phyloP scores from a whole-genome alignment of 1,284 basidiomycete genomes.

The Apiotrichum porosum region DNA sequence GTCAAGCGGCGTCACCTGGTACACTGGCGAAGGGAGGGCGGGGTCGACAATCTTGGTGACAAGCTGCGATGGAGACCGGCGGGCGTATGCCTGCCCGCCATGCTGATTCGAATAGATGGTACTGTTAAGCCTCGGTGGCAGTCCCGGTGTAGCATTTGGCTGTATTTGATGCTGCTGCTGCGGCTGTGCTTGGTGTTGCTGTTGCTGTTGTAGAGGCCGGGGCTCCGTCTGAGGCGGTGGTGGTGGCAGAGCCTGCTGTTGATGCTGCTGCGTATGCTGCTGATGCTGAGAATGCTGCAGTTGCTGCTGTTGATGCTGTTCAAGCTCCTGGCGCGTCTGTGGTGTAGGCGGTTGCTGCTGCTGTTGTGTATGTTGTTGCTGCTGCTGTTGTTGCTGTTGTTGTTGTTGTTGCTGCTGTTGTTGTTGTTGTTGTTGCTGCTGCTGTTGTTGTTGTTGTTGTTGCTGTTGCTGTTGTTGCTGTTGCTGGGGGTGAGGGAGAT shows the following conservation, averaged over 20 bases:
- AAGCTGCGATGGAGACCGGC: too few relatives aligned
- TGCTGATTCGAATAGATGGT: too few relatives aligned
- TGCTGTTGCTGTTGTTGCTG: not conserved
- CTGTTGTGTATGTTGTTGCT: not conserved
- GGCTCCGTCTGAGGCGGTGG: conserved; percentile 1
- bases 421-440: conserved; percentile 5
- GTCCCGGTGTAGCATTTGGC: not conserved
- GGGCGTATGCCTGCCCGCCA: too few relatives aligned
- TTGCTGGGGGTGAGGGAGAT: not conserved
- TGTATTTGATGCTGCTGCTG: not conserved
- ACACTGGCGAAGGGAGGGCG: too few relatives aligned
- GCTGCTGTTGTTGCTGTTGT: not conserved
- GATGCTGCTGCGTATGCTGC: conserved; percentile 7
- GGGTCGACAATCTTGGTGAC: too few relatives aligned
- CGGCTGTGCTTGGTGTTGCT: conserved; percentile 10
- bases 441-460: conserved; percentile 8
- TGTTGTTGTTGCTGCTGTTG: not conserved
- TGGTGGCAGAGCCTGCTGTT: not conserved
- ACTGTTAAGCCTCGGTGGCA: too few relatives aligned
- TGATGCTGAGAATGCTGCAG: conserved; percentile 1
- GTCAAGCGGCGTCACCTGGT: too few relatives aligned
- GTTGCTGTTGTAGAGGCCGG: conserved; percentile 8
- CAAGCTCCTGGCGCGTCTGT: not conserved
- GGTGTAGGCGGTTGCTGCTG: conserved; percentile 1
- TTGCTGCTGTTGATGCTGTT: not conserved